Percentiles rank a stretch among this genome's conserved stretches.
Evolutionary conservation across 75 land plant species (phyloP).

Genomic region (Pinus tabuliformis): DNA sequence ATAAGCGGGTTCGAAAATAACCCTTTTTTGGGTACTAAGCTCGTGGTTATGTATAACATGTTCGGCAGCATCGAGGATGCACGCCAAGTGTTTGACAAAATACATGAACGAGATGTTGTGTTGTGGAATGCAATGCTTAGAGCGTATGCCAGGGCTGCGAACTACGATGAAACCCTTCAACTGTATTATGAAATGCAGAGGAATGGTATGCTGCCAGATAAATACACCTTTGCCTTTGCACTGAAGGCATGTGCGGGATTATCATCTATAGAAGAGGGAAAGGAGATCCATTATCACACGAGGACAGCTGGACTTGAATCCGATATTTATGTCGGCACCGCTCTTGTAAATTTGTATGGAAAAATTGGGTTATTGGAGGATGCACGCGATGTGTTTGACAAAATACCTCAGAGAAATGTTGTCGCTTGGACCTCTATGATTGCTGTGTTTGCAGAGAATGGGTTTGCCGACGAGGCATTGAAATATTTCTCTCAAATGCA

Average conservation of each 20-base stretch:
- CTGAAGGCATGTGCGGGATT: slow-evolving; percentile 27
- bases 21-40: slow-evolving; percentile 16
- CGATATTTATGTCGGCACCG: slow-evolving; percentile 50
- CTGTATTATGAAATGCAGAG: slow-evolving; percentile 8
- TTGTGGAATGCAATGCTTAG: slow-evolving; percentile 17
- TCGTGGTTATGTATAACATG: slow-evolving; percentile 14
- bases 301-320: slow-evolving; percentile 27
- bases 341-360: slow-evolving; percentile 22
- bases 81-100: slow-evolving; percentile 12
- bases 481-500: slow-evolving; percentile 15
- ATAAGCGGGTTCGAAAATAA: background rate
- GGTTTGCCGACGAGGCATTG: slow-evolving; percentile 9
- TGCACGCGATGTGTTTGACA: slow-evolving; percentile 13
- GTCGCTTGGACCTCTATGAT: slow-evolving; percentile 30
- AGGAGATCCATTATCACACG: slow-evolving; percentile 33
- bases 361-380: slow-evolving; percentile 6
- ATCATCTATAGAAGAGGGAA: slow-evolving; percentile 6
- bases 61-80: slow-evolving; percentile 16
- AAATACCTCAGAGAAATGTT: slow-evolving; percentile 8
- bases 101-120: slow-evolving; percentile 2
- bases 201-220: slow-evolving; percentile 8
- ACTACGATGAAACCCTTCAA: slow-evolving; percentile 3
- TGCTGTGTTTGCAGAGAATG: slow-evolving; percentile 20
- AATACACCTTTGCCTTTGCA: slow-evolving; percentile 9
- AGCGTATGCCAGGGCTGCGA: slow-evolving; percentile 9